A percentile compares a stretch with the other conserved stretches of the same genome.
Evolutionary conservation across 352 stramenopile species (phyloP).

Genomic region (Phytophthora cryptogea): DNA sequence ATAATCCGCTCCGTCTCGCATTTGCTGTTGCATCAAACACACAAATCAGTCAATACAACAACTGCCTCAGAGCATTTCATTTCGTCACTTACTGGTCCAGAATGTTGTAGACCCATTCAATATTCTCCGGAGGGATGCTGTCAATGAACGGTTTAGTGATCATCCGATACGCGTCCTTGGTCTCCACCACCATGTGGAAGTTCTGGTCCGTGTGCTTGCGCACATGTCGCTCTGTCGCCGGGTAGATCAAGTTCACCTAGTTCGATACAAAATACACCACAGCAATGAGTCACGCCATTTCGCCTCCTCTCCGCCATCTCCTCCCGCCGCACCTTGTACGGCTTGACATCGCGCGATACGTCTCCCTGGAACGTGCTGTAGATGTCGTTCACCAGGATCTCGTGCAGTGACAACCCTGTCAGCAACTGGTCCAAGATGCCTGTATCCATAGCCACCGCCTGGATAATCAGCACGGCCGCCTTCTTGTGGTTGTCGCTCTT

Average conservation of each 20-base stretch:
- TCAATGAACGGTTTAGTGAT: slow-evolving; percentile 81
- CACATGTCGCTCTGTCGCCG: slow-evolving; percentile 78
- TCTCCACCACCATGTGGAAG: slow-evolving; percentile 88
- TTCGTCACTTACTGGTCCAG: slow-evolving; percentile 71
- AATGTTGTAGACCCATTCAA: slow-evolving; percentile 92
- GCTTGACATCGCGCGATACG: slow-evolving; percentile 64
- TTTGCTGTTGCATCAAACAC: slow-evolving; percentile 46
- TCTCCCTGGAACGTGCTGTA: slow-evolving; percentile 82
- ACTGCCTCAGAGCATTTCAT: background rate
- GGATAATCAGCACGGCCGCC: slow-evolving; percentile 67
- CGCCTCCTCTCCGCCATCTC: background rate
- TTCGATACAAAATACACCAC: background rate
- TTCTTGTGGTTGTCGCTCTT: slow-evolving; percentile 62
- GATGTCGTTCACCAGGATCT: slow-evolving; percentile 81
- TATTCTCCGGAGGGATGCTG: slow-evolving; percentile 70
- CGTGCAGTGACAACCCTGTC: slow-evolving; percentile 62
- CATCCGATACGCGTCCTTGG: slow-evolving; percentile 70
- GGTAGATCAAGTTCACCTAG: slow-evolving; percentile 84
- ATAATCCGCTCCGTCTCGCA: slow-evolving; percentile 84
- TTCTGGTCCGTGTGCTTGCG: slow-evolving; percentile 84
- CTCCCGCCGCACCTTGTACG: slow-evolving; percentile 61
- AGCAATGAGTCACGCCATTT: background rate
- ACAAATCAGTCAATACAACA: slow-evolving; percentile 8
- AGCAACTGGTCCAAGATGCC: slow-evolving; percentile 49
- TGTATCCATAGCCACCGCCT: slow-evolving; percentile 62